phyloP scores from a whole-genome alignment of 2,329 filamentous ascomycete species.

The Polytolypa hystricis region DNA sequence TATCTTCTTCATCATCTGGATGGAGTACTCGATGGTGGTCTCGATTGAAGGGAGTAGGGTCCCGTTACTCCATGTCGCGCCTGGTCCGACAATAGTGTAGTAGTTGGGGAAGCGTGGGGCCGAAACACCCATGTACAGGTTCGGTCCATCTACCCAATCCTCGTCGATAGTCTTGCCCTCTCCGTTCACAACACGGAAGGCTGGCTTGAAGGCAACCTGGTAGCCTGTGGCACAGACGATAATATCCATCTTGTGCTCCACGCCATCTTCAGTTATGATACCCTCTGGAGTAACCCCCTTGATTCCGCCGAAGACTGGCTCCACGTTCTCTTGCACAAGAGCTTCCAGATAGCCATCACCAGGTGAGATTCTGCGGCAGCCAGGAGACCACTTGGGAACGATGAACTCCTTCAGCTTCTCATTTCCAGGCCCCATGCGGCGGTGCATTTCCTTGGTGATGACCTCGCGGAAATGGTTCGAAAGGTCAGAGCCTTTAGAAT shows the following conservation, averaged over 20 bases:
- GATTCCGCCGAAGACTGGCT: constrained; percentile 14
- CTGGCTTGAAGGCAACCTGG: constrained; percentile 27
- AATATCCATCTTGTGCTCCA: constrained; percentile 18
- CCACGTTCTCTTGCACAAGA: constrained; percentile 16
- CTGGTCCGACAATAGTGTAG: constrained; percentile 16
- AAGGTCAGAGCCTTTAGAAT: constrained; percentile 31
- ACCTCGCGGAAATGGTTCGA: constrained; percentile 29
- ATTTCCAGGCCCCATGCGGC: constrained; percentile 31
- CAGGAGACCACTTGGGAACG: constrained; percentile 34
- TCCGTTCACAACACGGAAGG: constrained; percentile 24
- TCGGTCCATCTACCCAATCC: constrained; percentile 15
- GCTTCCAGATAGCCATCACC: constrained; percentile 21
- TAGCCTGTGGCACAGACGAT: constrained; percentile 33
- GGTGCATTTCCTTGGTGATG: constrained; percentile 35
- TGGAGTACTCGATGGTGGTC: background rate
- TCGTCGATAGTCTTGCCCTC: constrained; percentile 14
- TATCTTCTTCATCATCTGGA: background rate
- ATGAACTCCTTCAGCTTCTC: constrained; percentile 32
- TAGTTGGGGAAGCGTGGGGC: constrained; percentile 19
- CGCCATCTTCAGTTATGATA: constrained; percentile 12
- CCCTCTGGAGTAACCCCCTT: constrained; percentile 15
- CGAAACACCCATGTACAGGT: constrained; percentile 17
- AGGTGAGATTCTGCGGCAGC: constrained; percentile 20
- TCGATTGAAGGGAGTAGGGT: constrained; percentile 2
- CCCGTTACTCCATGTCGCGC: background rate